Percentiles rank a stretch among this genome's conserved stretches.
Evolutionary conservation across 140 eudicot species (phyloP).

Genomic region (Erigeron philadelphicus): DNA sequence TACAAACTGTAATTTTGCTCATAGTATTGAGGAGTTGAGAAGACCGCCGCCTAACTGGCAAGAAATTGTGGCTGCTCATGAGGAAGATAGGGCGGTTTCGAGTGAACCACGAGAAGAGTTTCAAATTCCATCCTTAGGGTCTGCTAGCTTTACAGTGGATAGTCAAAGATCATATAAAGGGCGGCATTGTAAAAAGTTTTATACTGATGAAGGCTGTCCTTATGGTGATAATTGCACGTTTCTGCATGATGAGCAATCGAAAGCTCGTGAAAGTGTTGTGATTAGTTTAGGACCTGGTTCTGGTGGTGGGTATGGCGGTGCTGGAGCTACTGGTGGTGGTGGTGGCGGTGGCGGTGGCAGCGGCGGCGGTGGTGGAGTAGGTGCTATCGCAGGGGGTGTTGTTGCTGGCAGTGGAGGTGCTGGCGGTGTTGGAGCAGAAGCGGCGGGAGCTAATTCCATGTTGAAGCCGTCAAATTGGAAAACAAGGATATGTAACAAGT

Average conservation of each 20-base stretch:
- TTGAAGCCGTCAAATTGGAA: conserved; percentile 96
- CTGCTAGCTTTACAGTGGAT: conserved; percentile 50
- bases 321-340: conserved; percentile 24
- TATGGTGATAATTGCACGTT: conserved; percentile 91
- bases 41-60: conserved; percentile 98
- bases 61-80: conserved; percentile 90
- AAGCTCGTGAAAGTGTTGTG: conserved; percentile 87
- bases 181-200: conserved; percentile 93
- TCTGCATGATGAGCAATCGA: conserved; percentile 93
- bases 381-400: conserved; percentile 26
- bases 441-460: conserved; percentile 35
- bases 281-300: conserved; percentile 79
- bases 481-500: conserved; percentile 88
- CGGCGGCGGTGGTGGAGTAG: conserved; percentile 26
- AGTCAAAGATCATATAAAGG: conserved; percentile 84
- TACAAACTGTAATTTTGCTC: conserved; percentile 90
- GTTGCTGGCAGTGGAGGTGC: conserved; percentile 12
- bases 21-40: conserved; percentile 70
- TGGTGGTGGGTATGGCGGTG: conserved; percentile 56
- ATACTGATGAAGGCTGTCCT: conserved; percentile 94
- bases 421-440: conserved; percentile 31
- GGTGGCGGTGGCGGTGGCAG: background rate
- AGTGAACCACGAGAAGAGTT: conserved; percentile 78
- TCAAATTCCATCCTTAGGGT: conserved; percentile 71
- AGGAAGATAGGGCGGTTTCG: conserved; percentile 55